Base-by-base conservation (phyloP, 345 rosid genomes). In the Geranium brycei region DNA sequence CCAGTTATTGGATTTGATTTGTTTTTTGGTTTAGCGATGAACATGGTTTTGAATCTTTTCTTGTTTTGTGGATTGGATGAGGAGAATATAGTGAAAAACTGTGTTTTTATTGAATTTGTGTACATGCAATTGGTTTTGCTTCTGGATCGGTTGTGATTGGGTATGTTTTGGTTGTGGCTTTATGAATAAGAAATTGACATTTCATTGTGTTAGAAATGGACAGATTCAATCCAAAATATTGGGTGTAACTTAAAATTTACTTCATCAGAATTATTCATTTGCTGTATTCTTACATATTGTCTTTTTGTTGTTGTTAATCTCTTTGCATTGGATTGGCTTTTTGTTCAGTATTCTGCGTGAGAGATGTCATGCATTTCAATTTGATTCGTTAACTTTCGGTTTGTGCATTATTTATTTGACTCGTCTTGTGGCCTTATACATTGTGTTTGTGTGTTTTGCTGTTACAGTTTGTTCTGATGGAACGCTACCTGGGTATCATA, bases 381-480 rank as follows among this genome's bases (percentile, higher is more conserved):
- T 47, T 47, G 13, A 47, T 47, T 47, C 41, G 10, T 35, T 35
- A 35, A 35, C 41, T 35, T 35, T 35, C 41, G 5, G 41, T 23
- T 23, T 23, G 28, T 23, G 28, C 2, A 23, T 23, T 23, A 23
- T 23, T 23, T 23, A 23, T 35, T 35, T 35, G 41, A 7, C 7
- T 4, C 41, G 14, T 47, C 41, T 35, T 35, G 41, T 35, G 41
- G 10, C 41, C 5, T 35, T 35, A 13, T 11, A 13, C 28, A 23
- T 23, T 23, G 28, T 23, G 28, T 23, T 23, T 23, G 28, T 23
- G 28, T 23, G n/a, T 41, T 17, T 35, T 64, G n/a, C 53, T 58
- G 17, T 71, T 65, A 3, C 79, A 80, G 84, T 80, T 32, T 80
- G 84, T 59, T 66, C 78, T 66, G 84, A 80, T 69, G 84, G 84